Percentiles rank a stretch among this genome's conserved stretches.
Conservation (phyloP, 2,329 filamentous ascomycete species). For the Colletotrichum acutatum region DNA sequence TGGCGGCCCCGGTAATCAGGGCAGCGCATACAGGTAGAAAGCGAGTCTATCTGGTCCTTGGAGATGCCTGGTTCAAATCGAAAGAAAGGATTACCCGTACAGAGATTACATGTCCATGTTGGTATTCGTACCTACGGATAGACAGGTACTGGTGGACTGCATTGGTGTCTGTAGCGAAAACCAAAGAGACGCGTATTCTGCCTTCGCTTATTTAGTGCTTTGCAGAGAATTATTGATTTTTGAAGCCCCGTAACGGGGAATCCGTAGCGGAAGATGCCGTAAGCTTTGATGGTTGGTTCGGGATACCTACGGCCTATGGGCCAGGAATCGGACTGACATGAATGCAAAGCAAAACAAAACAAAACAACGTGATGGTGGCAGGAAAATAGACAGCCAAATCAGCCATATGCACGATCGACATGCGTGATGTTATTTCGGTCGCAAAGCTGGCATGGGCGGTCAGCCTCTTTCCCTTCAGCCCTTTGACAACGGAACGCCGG, state of each 20-base stretch:
- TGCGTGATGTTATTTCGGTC: conserved; percentile 1
- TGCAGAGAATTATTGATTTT: conserved; percentile 9
- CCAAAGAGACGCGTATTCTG: conserved; percentile 26
- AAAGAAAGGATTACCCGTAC: not conserved
- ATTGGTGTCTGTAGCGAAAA: not conserved
- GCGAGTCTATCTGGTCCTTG: not conserved
- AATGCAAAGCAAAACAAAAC: not conserved
- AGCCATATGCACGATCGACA: conserved; percentile 1
- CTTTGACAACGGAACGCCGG: not conserved
- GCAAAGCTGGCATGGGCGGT: not conserved
- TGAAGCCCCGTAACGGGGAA: not conserved
- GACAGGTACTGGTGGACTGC: not conserved
- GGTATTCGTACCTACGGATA: not conserved
- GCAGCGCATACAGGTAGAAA: not conserved
- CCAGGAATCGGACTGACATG: not conserved
- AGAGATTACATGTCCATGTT: not conserved
- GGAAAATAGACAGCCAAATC: not conserved
- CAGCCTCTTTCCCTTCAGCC: conserved; percentile 13
- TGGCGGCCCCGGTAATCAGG: not conserved
- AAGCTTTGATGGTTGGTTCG: not conserved
- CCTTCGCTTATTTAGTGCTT: conserved; percentile 14
- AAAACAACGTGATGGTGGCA: not conserved
- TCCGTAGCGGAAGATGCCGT: conserved; percentile 17
- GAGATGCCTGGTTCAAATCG: conserved; percentile 8
- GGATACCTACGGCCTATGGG: not conserved